These are phyloP conservation scores for Saturnispora hagleri DNA, from an alignment of 805 yeast species.

Conservation along the genomic window DNA sequence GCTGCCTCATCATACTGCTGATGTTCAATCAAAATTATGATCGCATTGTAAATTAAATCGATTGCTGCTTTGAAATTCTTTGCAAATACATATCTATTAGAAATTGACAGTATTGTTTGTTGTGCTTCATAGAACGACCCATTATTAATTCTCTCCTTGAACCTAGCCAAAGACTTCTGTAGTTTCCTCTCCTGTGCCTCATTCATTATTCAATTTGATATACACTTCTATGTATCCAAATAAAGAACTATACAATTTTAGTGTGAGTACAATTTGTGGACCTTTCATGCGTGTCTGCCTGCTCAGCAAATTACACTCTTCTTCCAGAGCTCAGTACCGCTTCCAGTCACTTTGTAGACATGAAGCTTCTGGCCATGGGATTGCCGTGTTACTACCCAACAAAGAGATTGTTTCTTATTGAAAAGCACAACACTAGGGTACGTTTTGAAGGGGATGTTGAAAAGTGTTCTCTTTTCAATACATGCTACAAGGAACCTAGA, in stretches of 20 bases:
- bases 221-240: slow-evolving; percentile 9
- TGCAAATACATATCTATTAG: slow-evolving; percentile 69
- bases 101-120: slow-evolving; percentile 85
- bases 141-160: slow-evolving; percentile 53
- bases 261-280: slow-evolving; percentile 10
- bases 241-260: slow-evolving; percentile 1
- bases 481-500: slow-evolving; percentile 9
- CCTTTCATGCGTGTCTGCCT: not conserved
- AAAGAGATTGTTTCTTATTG: not conserved
- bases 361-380: not conserved
- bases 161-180: slow-evolving; percentile 52
- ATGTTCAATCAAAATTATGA: slow-evolving; percentile 56
- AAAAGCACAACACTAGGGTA: not conserved
- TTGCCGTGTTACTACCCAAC: not conserved
- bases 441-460: not conserved
- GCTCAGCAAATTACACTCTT: not conserved
- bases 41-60: slow-evolving; percentile 63
- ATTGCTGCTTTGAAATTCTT: slow-evolving; percentile 63
- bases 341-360: not conserved
- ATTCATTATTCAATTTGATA: not conserved
- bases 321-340: not conserved
- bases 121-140: slow-evolving; percentile 92
- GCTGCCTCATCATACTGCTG: slow-evolving; percentile 73
- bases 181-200: slow-evolving; percentile 31
- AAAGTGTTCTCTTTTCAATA: not conserved